Conservation (phyloP, 2,329 filamentous ascomycete species). For the Exophiala xenobiotica region DNA sequence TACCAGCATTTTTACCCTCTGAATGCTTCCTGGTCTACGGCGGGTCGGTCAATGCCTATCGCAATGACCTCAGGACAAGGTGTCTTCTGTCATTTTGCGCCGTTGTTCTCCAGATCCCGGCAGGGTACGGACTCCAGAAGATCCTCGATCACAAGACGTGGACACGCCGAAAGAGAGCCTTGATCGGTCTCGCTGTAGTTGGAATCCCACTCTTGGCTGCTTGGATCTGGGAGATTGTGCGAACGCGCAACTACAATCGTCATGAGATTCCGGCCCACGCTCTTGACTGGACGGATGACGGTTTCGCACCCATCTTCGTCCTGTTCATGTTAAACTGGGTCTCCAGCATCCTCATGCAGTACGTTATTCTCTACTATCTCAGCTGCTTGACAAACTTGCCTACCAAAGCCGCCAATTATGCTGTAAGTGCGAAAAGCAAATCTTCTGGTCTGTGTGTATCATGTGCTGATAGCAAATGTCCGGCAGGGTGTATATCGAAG, state of each 20-base stretch:
- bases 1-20: conserved; percentile 32
- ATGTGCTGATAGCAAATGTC: background rate
- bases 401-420: background rate
- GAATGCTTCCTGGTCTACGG: conserved; percentile 37
- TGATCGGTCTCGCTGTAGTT: conserved; percentile 6
- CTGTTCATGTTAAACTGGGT: conserved; percentile 12
- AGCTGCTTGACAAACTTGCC: conserved; percentile 13
- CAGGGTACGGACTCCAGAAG: conserved; percentile 27
- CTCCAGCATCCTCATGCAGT: conserved; percentile 5
- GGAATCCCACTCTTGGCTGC: conserved; percentile 7
- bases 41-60: conserved; percentile 37
- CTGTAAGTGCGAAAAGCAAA: conserved; percentile 2
- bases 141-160: conserved; percentile 16
- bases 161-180: conserved; percentile 8
- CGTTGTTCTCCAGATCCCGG: conserved; percentile 36
- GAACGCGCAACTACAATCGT: conserved; percentile 6
- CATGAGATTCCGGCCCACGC: background rate
- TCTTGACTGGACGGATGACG: conserved; percentile 8
- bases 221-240: conserved; percentile 12
- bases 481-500: background rate
- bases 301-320: conserved; percentile 7
- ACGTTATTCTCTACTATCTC: conserved; percentile 13
- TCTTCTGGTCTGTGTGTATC: background rate
- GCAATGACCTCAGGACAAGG: conserved; percentile 32
- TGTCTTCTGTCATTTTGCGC: conserved; percentile 36